Conservation (phyloP, 345 rosid genomes). For the Eucalyptus leucophloia region DNA sequence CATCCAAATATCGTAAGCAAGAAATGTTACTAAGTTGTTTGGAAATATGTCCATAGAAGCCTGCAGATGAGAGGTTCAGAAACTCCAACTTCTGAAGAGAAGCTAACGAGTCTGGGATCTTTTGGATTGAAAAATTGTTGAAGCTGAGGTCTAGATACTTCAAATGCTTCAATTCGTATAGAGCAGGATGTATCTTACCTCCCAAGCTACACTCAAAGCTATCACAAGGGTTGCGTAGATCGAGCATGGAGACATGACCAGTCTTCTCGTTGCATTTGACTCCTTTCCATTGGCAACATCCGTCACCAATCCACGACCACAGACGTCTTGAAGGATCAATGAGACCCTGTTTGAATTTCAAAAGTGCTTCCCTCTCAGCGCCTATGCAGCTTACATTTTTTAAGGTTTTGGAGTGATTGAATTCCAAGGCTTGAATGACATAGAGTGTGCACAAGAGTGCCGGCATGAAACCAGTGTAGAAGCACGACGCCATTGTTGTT, state of each 20-base stretch:
- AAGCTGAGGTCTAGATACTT: background rate
- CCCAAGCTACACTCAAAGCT: background rate
- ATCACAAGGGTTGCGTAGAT: background rate
- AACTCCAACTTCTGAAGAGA: background rate
- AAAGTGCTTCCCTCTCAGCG: too few species aligned
- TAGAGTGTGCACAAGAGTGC: too few species aligned
- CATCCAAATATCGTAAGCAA: background rate
- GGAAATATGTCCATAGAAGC: background rate
- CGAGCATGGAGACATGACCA: too few species aligned
- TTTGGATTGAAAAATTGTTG: background rate
- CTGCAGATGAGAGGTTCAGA: background rate
- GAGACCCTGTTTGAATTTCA: too few species aligned
- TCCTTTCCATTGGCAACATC: too few species aligned
- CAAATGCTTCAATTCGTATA: background rate
- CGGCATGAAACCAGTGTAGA: too few species aligned
- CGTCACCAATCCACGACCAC: too few species aligned
- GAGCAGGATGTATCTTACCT: background rate
- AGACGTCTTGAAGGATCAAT: rapidly evolving
- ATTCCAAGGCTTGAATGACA: too few species aligned
- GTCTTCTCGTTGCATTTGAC: too few species aligned
- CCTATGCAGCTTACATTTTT: too few species aligned
- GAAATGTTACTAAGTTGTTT: background rate
- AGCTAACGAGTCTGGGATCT: background rate
- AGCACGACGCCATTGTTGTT: too few species aligned
- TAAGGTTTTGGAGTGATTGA: too few species aligned